A percentile compares a stretch with the other conserved stretches of the same genome.
These are phyloP conservation scores for Fusarium nematophilum DNA, from an alignment of 2,329 filamentous ascomycete genomes.

Conservation along the genomic window DNA sequence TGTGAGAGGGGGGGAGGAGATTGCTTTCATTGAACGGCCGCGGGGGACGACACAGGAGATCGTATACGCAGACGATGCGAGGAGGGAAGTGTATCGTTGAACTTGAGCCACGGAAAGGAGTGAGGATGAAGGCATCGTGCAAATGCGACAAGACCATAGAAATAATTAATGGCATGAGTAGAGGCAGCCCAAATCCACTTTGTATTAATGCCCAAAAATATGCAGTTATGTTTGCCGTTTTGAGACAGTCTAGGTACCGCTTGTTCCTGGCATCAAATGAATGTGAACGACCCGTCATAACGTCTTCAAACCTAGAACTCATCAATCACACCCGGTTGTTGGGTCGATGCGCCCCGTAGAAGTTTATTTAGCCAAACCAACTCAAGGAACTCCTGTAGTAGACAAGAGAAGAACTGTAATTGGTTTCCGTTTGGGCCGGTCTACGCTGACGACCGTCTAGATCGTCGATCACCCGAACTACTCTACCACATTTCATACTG, in stretches of 20 bases:
- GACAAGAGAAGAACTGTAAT: not conserved
- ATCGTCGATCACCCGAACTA: not conserved
- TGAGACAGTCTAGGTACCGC: too few relatives aligned
- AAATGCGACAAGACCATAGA: too few relatives aligned
- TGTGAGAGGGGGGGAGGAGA: constrained; percentile 50
- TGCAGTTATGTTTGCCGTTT: too few relatives aligned
- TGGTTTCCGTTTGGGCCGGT: not conserved
- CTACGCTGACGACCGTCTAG: not conserved
- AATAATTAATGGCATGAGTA: too few relatives aligned
- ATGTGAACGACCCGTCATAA: too few relatives aligned
- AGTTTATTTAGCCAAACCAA: constrained; percentile 1
- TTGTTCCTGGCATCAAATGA: too few relatives aligned
- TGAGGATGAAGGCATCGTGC: not conserved
- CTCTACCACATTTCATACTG: too few relatives aligned
- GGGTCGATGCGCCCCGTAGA: too few relatives aligned
- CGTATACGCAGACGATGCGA: constrained; percentile 57
- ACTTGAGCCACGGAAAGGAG: not conserved
- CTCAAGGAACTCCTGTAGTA: not conserved
- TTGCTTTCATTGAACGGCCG: constrained; percentile 59
- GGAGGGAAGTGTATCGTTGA: constrained; percentile 52
- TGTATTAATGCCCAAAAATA: too few relatives aligned
- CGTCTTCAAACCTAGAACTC: too few relatives aligned
- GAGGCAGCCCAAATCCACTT: too few relatives aligned
- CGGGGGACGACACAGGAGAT: constrained; percentile 56
- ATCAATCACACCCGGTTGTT: too few relatives aligned